phyloP scores from a whole-genome alignment of 2,329 filamentous ascomycete genomes.

The Dactylella cylindrospora region DNA sequence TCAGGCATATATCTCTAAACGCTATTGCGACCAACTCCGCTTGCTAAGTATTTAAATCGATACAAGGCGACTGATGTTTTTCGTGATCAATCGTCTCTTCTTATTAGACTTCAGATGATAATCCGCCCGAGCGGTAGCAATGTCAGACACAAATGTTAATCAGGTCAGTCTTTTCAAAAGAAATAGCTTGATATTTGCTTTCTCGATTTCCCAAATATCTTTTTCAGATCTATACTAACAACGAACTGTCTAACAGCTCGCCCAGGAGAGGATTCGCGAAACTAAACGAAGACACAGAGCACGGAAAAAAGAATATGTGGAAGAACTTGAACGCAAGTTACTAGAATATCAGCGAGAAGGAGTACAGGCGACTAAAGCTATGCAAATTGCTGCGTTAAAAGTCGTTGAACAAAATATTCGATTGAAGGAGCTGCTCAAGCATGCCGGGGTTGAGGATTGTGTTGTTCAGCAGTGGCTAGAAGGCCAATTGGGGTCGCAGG shows the following conservation, averaged over 20 bases:
- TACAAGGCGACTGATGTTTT: too few species aligned
- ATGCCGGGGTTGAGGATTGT: constrained; percentile 1
- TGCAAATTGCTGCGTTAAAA: constrained; percentile 1
- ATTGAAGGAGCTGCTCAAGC: constrained; percentile 5
- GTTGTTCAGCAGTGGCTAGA: constrained; percentile 1
- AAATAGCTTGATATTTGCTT: constrained; percentile 1
- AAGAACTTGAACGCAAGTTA: constrained; percentile 9
- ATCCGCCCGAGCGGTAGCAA: too few species aligned
- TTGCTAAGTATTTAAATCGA: too few species aligned
- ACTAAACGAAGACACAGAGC: constrained; percentile 3
- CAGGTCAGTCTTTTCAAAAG: neutral
- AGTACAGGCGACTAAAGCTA: constrained; percentile 1
- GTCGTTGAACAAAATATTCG: constrained; percentile 10
- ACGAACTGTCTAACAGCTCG: constrained; percentile 1
- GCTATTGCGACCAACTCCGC: too few species aligned
- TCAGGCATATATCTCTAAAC: too few species aligned
- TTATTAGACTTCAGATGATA: too few species aligned
- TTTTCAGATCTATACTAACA: too few species aligned
- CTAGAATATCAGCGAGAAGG: constrained; percentile 6
- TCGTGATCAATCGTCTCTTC: too few species aligned
- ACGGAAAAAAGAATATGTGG: constrained; percentile 11
- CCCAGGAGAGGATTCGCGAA: constrained; percentile 1
- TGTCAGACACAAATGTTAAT: constrained; percentile 2
- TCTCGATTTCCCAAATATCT: neutral
- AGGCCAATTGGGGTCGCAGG: too few species aligned